Base-by-base conservation (phyloP, 2,329 filamentous ascomycete species). In the Fusarium acutatum region DNA sequence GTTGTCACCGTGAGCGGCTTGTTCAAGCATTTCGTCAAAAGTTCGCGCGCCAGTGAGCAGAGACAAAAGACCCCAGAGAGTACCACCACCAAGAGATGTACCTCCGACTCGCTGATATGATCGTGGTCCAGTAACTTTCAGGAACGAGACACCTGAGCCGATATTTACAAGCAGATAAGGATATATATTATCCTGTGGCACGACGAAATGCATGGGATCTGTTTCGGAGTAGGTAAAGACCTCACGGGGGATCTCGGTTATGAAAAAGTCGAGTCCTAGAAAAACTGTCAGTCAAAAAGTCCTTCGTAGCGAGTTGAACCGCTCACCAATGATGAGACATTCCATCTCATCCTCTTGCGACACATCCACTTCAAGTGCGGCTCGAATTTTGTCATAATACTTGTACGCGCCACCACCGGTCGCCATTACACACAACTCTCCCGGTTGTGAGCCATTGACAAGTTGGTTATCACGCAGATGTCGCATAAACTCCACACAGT, bases 111-210 rank as follows among this genome's bases (percentile, higher is more conserved):
- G 94, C 82, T 97, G 88, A 81, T 93, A 98, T 73, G 94, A 89
- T 61, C 93, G 90, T 1, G 95, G 95, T 0, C 95, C 96, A 0
- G 94, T 97, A 13, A 99, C 96, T 81, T 98, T 98, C 83, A 99
- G 92, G 89, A 99, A 97, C 46, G 93, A 96, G 10, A 99, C 96
- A 58, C 96, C 96, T 13, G 95, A 98, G 50, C 96, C 96, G 76
- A 99, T 99, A 83, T 99, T 99, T 79, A 99, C 96, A 35, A 99
- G 91, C 47, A 99, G 91, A 81, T 99, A 99, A 6, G 96, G 96
- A 81, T 99, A 98, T 67, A 97, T 94, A 75, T 86, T 85, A 75
- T 96, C 91, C n/a, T 91, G 86, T 3, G 94, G 91, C 69, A 92
- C 90, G 74, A 92, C 91, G 80, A 97, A 98, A 79, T 94, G 90